These are phyloP conservation scores for Wilcoxina mikolae DNA, from an alignment of 495 filamentous ascomycete genomes.

Conservation along the genomic window DNA sequence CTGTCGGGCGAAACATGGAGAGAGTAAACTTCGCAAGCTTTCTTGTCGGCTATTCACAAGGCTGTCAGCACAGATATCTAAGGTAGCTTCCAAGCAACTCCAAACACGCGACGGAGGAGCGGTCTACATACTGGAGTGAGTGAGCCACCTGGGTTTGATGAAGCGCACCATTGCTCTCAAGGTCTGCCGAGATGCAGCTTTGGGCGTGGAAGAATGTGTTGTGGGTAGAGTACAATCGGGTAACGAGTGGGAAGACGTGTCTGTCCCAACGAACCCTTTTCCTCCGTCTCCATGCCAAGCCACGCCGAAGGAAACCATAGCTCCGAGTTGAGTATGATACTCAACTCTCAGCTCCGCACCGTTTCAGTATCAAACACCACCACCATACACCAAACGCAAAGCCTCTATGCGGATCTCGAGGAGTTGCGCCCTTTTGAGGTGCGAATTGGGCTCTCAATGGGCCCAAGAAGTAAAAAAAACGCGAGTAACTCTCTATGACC, in stretches of 20 bases:
- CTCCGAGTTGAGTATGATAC: too few relatives aligned
- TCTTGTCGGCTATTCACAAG: not conserved
- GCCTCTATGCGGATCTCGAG: too few relatives aligned
- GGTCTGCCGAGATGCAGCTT: not conserved
- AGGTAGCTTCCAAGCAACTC: conserved; percentile 11
- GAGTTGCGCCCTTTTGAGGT: too few relatives aligned
- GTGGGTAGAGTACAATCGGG: not conserved
- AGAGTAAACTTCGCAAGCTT: conserved; percentile 66
- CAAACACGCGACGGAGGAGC: conserved; percentile 7
- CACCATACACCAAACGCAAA: too few relatives aligned
- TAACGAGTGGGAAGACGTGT: not conserved
- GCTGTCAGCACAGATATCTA: conserved; percentile 4
- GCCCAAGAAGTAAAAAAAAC: too few relatives aligned
- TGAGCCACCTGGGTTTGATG: conserved; percentile 87
- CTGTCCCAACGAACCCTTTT: not conserved
- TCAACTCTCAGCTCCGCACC: too few relatives aligned
- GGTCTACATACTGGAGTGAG: conserved; percentile 56
- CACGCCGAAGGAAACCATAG: too few relatives aligned
- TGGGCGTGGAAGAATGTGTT: not conserved
- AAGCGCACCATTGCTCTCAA: conserved; percentile 51
- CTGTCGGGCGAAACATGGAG: conserved; percentile 95
- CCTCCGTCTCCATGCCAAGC: too few relatives aligned
- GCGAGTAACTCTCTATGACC: too few relatives aligned
- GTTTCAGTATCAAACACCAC: too few relatives aligned
- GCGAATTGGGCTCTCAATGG: too few relatives aligned